Percentiles rank a stretch among this genome's conserved stretches.
Conservation (phyloP, 1,139 yeast genomes). For the Geotrichum aggregatum region DNA sequence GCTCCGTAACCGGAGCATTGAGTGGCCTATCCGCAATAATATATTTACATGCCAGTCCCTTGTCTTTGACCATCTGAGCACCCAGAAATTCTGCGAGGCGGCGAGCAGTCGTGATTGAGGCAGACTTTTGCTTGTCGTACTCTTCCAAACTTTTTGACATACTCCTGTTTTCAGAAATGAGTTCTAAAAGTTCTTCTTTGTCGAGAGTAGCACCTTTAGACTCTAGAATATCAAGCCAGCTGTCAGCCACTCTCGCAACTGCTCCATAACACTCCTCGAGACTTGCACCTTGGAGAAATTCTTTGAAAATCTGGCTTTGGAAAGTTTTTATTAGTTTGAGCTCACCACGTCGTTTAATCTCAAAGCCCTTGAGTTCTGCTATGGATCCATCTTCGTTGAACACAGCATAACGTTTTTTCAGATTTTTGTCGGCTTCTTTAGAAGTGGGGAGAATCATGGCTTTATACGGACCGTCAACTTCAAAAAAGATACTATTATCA, state of each 20-base stretch:
- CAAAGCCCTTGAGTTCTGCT: constrained; percentile 96
- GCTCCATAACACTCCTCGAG: constrained; percentile 78
- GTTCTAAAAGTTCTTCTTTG: constrained; percentile 88
- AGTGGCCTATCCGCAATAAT: constrained; percentile 81
- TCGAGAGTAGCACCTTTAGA: constrained; percentile 83
- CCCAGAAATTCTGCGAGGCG: constrained; percentile 93
- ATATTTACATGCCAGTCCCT: constrained; percentile 92
- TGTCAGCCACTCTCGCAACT: constrained; percentile 88
- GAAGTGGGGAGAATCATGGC: constrained; percentile 98
- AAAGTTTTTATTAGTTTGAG: constrained; percentile 87
- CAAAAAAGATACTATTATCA: constrained; percentile 94
- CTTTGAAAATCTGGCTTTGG: constrained; percentile 89
- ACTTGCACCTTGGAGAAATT: constrained; percentile 79
- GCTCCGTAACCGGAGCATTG: constrained; percentile 88
- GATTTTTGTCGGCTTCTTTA: constrained; percentile 93
- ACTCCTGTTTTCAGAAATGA: constrained; percentile 93
- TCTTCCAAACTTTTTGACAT: constrained; percentile 91
- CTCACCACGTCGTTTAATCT: constrained; percentile 94
- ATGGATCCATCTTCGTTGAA: constrained; percentile 90
- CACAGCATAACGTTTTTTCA: constrained; percentile 95
- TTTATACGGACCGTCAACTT: constrained; percentile 96
- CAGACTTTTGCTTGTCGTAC: constrained; percentile 85
- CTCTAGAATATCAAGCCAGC: constrained; percentile 93
- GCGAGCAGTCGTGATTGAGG: constrained; percentile 91
- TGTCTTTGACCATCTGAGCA: constrained; percentile 95